These are phyloP conservation scores for Physcia stellaris DNA, from an alignment of 495 filamentous ascomycete species.

Conservation along the genomic window DNA sequence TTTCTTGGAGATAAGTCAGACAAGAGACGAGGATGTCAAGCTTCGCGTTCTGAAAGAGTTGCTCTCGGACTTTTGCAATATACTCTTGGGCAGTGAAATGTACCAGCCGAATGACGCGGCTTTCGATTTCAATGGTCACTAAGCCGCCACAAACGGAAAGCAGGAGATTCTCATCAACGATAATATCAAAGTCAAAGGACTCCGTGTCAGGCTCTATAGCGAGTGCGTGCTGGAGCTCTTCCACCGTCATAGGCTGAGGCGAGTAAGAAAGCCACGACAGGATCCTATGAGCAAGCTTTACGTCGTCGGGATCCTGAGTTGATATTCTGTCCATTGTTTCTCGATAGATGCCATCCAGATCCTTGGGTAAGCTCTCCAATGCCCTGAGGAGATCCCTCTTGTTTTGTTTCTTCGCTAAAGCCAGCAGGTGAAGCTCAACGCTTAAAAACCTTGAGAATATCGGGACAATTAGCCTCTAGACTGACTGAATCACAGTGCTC, in stretches of 20 bases:
- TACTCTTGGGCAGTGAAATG: slow-evolving; percentile 17
- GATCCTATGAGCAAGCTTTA: slow-evolving; percentile 3
- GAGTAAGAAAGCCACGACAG: slow-evolving; percentile 13
- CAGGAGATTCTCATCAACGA: slow-evolving; percentile 9
- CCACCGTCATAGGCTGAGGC: slow-evolving; percentile 12
- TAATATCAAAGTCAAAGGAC: slow-evolving; percentile 1
- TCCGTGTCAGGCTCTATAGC: slow-evolving; percentile 11
- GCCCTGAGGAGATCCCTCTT: slow-evolving; percentile 9
- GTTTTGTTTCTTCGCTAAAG: slow-evolving; percentile 8
- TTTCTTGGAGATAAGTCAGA: slow-evolving; percentile 14
- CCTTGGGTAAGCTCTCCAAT: slow-evolving; percentile 11
- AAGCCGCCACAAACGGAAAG: slow-evolving; percentile 16
- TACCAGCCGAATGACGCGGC: slow-evolving; percentile 10
- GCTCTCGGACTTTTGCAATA: slow-evolving; percentile 9
- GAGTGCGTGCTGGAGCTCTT: slow-evolving; percentile 17
- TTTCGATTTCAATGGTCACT: slow-evolving; percentile 9
- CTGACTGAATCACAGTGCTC: too few species aligned
- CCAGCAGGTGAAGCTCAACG: slow-evolving; percentile 14
- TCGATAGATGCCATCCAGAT: slow-evolving; percentile 13
- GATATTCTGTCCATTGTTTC: slow-evolving; percentile 13
- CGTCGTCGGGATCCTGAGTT: slow-evolving; percentile 1
- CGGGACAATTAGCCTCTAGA: too few species aligned
- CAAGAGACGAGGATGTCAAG: slow-evolving; percentile 9
- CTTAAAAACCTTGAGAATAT: slow-evolving; percentile 18
- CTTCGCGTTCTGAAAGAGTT: slow-evolving; percentile 11